These are phyloP conservation scores for Herpotrichia juniperi DNA, from an alignment of 2,329 filamentous ascomycete genomes.

Conservation along the genomic window DNA sequence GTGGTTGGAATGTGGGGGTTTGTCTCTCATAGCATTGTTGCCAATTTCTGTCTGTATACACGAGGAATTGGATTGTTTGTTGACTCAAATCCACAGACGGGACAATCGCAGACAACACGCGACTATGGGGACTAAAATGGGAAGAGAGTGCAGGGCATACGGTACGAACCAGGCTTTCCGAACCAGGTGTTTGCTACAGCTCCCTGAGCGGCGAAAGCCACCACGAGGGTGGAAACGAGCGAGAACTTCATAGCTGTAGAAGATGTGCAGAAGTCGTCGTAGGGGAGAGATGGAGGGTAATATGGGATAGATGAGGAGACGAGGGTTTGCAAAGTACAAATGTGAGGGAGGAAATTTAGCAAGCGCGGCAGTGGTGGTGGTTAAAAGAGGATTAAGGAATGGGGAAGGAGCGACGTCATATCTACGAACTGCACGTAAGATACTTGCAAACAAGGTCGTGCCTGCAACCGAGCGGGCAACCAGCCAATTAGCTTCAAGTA, in stretches of 20 bases:
- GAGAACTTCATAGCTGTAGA: conserved; percentile 72
- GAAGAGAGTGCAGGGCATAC: conserved; percentile 18
- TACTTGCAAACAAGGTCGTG: conserved; percentile 22
- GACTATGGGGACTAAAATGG: background rate
- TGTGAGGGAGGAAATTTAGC: conserved; percentile 8
- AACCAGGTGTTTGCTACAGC: conserved; percentile 83
- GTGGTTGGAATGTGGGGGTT: background rate
- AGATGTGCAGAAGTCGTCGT: conserved; percentile 29
- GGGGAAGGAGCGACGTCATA: conserved; percentile 36
- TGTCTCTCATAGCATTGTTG: background rate
- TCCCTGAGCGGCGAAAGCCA: conserved; percentile 73
- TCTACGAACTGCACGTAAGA: conserved; percentile 28
- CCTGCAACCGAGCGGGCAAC: conserved; percentile 7
- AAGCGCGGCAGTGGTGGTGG: conserved; percentile 19
- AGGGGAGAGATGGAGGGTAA: background rate
- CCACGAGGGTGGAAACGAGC: conserved; percentile 70
- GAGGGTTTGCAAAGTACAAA: background rate
- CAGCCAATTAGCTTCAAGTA: background rate
- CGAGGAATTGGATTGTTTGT: conserved; percentile 3
- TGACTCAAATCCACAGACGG: background rate
- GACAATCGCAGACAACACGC: background rate
- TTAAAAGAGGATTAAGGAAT: conserved; percentile 32
- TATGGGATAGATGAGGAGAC: conserved; percentile 8
- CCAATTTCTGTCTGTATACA: background rate
- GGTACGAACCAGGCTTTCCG: conserved; percentile 75